Evolutionary conservation across 768 basidiomycete species (phyloP).

Genomic region (Naganishia vishniacii): DNA sequence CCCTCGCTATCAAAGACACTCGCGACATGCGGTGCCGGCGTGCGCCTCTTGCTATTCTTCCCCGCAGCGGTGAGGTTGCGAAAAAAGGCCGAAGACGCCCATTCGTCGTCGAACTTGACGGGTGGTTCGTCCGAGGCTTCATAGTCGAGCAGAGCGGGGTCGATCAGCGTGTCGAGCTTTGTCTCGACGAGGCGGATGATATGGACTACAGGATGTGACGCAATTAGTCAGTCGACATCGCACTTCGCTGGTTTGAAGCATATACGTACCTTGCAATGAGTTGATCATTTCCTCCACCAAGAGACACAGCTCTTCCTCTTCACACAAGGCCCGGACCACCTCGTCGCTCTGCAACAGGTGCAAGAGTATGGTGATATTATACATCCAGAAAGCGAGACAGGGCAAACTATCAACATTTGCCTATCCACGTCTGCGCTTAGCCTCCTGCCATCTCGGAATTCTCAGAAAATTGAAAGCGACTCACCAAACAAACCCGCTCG

Average conservation of each 20-base stretch:
- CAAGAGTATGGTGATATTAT: conserved; percentile 82
- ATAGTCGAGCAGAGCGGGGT: conserved; percentile 74
- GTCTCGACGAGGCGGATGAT: conserved; percentile 88
- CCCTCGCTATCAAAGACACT: neutral
- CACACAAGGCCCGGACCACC: conserved; percentile 61
- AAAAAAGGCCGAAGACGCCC: conserved; percentile 53
- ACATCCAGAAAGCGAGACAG: conserved; percentile 85
- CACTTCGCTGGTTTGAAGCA: neutral
- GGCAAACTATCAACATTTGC: conserved; percentile 64
- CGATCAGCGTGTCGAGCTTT: conserved; percentile 78
- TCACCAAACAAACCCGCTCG: conserved; percentile 84
- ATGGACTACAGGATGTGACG: conserved; percentile 60
- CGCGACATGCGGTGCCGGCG: conserved; percentile 7
- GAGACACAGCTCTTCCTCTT: conserved; percentile 73
- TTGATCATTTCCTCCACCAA: conserved; percentile 88
- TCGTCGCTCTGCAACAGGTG: conserved; percentile 62
- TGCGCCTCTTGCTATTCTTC: conserved; percentile 38
- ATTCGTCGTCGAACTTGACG: conserved; percentile 91
- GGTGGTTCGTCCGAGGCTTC: conserved; percentile 66
- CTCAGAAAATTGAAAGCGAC: conserved; percentile 44
- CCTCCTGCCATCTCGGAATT: neutral
- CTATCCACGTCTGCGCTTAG: conserved; percentile 16
- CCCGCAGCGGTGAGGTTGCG: conserved; percentile 47
- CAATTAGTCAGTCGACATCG: too few species aligned
- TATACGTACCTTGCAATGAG: conserved; percentile 74